phyloP scores from a whole-genome alignment of 768 basidiomycete species.

The Suillus luteus region DNA sequence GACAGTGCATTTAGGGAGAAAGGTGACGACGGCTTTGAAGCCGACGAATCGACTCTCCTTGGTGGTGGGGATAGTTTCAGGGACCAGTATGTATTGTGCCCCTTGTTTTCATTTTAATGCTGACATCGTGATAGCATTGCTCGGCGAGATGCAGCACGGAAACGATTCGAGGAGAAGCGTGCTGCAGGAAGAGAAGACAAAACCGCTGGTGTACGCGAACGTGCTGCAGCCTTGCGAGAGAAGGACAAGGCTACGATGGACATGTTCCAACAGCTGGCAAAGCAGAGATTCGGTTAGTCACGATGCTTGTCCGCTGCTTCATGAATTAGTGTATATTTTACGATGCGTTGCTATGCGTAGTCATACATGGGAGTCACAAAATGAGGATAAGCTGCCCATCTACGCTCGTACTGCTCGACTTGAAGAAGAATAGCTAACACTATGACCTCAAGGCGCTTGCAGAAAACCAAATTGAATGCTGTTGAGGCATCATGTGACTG shows the following conservation, averaged over 20 bases:
- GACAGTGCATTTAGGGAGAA: slow-evolving; percentile 72
- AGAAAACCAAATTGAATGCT: too few relatives aligned
- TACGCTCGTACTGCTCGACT: background rate
- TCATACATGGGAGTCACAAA: background rate
- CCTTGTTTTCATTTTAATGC: background rate
- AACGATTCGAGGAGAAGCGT: slow-evolving; percentile 58
- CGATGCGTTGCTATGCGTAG: background rate
- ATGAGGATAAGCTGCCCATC: background rate
- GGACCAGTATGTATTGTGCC: slow-evolving; percentile 56
- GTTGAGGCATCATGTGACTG: too few relatives aligned
- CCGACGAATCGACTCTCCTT: slow-evolving; percentile 76
- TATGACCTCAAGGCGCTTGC: background rate
- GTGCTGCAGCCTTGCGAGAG: slow-evolving; percentile 61
- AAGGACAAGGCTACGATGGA: slow-evolving; percentile 95
- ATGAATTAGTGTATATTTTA: slow-evolving; percentile 21
- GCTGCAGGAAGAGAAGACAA: slow-evolving; percentile 47
- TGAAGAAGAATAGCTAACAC: background rate
- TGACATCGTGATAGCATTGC: slow-evolving; percentile 57
- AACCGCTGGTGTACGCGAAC: slow-evolving; percentile 54
- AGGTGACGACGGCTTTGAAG: slow-evolving; percentile 76
- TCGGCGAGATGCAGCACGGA: slow-evolving; percentile 70
- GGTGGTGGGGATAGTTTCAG: slow-evolving; percentile 84
- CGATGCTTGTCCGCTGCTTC: slow-evolving; percentile 5
- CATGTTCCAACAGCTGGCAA: slow-evolving; percentile 94
- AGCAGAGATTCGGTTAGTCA: slow-evolving; percentile 74